These are phyloP conservation scores for Chaetomium globosum DNA, from an alignment of 2,329 filamentous ascomycete genomes.

Conservation along the genomic window DNA sequence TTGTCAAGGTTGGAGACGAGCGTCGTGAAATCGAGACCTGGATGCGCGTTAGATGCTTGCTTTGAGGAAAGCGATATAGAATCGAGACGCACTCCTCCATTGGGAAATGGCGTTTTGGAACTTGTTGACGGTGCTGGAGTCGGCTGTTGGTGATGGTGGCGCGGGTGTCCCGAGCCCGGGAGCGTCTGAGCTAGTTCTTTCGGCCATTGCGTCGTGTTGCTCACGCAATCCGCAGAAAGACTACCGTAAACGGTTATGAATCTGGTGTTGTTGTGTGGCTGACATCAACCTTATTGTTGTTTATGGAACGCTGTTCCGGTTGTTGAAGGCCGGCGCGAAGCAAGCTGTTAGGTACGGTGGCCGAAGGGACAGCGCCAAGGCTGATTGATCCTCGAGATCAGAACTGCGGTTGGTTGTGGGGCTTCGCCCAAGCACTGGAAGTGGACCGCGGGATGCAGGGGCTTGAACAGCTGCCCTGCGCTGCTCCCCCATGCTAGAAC, in stretches of 20 bases:
- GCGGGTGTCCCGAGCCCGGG: conserved; percentile 23
- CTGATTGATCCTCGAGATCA: conserved; percentile 5
- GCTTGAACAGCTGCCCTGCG: conserved; percentile 11
- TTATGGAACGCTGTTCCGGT: background rate
- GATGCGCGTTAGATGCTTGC: conserved; percentile 22
- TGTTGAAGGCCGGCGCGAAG: conserved; percentile 13
- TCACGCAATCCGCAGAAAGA: conserved; percentile 1
- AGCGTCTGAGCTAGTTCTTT: conserved; percentile 29
- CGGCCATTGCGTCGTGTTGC: conserved; percentile 32
- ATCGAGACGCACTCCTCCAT: conserved; percentile 77
- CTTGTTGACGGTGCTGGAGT: conserved; percentile 70
- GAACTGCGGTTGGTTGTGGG: conserved; percentile 24
- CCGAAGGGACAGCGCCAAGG: conserved; percentile 22
- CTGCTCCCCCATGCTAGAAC: background rate
- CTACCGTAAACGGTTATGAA: conserved; percentile 16
- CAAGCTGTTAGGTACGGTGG: conserved; percentile 31
- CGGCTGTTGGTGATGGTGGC: conserved; percentile 17
- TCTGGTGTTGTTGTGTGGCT: conserved; percentile 12
- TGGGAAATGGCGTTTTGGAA: conserved; percentile 95
- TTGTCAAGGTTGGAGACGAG: conserved; percentile 85
- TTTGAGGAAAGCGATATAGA: background rate
- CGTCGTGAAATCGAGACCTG: conserved; percentile 83
- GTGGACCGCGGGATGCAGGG: conserved; percentile 26
- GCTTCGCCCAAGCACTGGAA: conserved; percentile 9
- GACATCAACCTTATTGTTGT: conserved; percentile 24